A percentile compares a stretch with the other conserved stretches of the same genome.
Conservation (phyloP, 2,329 filamentous ascomycete genomes). For the Alternaria metachromatica region DNA sequence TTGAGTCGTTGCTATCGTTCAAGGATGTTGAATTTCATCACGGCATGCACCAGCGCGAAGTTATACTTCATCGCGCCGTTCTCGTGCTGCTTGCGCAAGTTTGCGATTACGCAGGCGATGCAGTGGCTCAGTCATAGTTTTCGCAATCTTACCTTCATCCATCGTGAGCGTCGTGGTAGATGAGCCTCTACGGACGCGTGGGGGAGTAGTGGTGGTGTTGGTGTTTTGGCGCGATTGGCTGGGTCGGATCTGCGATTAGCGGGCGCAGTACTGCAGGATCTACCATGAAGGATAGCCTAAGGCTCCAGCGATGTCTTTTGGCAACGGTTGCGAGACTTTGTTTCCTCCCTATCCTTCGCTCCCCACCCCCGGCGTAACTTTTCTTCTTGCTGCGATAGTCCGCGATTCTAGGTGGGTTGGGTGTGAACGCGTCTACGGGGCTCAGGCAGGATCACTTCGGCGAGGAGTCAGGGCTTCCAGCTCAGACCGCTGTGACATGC, state of each 20-base stretch:
- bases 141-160: not conserved
- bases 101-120: not conserved
- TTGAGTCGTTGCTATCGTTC: not conserved
- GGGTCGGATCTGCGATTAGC: not conserved
- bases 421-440: not conserved
- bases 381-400: too few species aligned
- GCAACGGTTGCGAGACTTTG: not conserved
- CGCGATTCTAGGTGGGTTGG: not conserved
- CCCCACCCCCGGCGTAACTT: not conserved
- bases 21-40: not conserved
- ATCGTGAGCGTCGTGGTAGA: not conserved
- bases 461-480: not conserved
- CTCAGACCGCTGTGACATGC: not conserved
- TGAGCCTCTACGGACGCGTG: not conserved
- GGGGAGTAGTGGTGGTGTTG: not conserved
- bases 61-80: not conserved
- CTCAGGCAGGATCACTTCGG: not conserved
- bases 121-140: conserved; percentile 4
- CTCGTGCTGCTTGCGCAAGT: not conserved
- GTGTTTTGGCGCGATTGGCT: not conserved
- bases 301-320: not conserved
- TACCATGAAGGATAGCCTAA: not conserved
- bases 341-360: not conserved
- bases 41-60: not conserved
- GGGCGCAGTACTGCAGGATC: not conserved